Percentiles rank a stretch among this genome's conserved stretches.
phyloP scores from a whole-genome alignment of 345 rosid species.

The Pistacia vera region DNA sequence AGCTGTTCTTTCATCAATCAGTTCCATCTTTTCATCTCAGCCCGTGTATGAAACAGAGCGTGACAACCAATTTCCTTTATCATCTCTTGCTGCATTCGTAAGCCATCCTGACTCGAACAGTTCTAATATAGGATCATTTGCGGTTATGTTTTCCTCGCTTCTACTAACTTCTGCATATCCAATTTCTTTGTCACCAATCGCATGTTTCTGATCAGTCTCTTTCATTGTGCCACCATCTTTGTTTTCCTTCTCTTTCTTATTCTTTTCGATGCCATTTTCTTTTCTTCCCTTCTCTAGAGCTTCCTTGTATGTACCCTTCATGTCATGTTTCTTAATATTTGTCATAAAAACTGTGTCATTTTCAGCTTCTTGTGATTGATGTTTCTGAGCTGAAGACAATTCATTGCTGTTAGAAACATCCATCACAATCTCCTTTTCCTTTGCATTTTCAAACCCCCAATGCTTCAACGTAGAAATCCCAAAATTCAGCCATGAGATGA shows the following conservation, averaged over 20 bases:
- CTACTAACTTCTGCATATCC: neutral
- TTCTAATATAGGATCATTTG: slow-evolving; percentile 45
- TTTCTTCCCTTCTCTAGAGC: slow-evolving; percentile 47
- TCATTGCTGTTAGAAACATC: slow-evolving; percentile 32
- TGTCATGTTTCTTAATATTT: neutral
- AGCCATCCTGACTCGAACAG: slow-evolving; percentile 60
- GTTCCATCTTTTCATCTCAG: neutral
- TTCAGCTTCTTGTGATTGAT: slow-evolving; percentile 8
- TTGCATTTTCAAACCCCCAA: slow-evolving; percentile 33
- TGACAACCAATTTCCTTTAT: slow-evolving; percentile 22
- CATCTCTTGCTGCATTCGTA: slow-evolving; percentile 30
- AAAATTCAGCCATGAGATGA: slow-evolving; percentile 44
- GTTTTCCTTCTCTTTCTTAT: neutral
- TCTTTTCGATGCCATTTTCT: slow-evolving; percentile 12
- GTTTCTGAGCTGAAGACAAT: slow-evolving; percentile 9
- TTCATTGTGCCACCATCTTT: neutral
- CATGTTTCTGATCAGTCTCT: neutral
- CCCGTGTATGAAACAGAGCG: slow-evolving; percentile 22
- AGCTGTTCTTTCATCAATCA: neutral
- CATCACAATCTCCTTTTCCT: slow-evolving; percentile 56
- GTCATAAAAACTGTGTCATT: neutral
- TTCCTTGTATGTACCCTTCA: slow-evolving; percentile 49
- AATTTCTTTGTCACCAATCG: neutral
- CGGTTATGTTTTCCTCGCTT: slow-evolving; percentile 5
- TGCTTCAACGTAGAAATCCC: slow-evolving; percentile 23